Base-by-base conservation (phyloP, 169 alveolate species). In the Eimeria necatrix region DNA sequence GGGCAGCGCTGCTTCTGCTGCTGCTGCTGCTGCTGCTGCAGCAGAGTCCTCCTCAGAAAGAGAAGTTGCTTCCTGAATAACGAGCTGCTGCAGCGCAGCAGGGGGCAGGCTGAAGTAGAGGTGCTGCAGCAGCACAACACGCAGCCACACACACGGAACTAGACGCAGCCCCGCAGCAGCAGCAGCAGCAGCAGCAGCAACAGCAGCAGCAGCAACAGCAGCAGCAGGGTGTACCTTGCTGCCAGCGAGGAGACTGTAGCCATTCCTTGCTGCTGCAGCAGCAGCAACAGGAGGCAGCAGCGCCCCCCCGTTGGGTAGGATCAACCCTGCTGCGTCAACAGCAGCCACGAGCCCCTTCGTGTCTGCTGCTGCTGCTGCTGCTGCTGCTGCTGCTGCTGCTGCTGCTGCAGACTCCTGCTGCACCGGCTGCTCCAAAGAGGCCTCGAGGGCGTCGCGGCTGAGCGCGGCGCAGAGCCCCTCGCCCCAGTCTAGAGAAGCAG, bases 311-410 rank as follows among this genome's bases (percentile, higher is more conserved):
- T 22, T 26, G 22, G 86, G 86, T 16, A 76, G 53, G 4, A 76
- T 18, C 5, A 78, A 18, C 51, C 71, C 88, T 48, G 88, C 61
- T 48, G 88, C 88, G 7, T 41, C 59, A 5, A 51, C 88, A 18
- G 88, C 68, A 20, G 88, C 68, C 20, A 53, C 41, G 4, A 51
- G 46, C 26, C 71, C 68, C 4, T 12, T 5, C 49, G 48, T 51
- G 22, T 76, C 88, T 78, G 46, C 61, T 74, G 85, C 85, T n/a
- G n/a, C n/a, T n/a, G n/a, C n/a, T 73, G 85, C 88, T 78, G 88
- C 61, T 78, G 88, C 88, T 78, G 61, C 88, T 10, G 70, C 88
- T 10, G 48, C 88, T 20, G 51, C 88, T 49, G 88, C 88, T 49
- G 88, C 70, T 18, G 88, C 86, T 14, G 26, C 60, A 4, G 61